A percentile compares a stretch with the other conserved stretches of the same genome.
Evolutionary conservation across 352 stramenopile species (phyloP).

Genomic region (Pythium folliculosum): DNA sequence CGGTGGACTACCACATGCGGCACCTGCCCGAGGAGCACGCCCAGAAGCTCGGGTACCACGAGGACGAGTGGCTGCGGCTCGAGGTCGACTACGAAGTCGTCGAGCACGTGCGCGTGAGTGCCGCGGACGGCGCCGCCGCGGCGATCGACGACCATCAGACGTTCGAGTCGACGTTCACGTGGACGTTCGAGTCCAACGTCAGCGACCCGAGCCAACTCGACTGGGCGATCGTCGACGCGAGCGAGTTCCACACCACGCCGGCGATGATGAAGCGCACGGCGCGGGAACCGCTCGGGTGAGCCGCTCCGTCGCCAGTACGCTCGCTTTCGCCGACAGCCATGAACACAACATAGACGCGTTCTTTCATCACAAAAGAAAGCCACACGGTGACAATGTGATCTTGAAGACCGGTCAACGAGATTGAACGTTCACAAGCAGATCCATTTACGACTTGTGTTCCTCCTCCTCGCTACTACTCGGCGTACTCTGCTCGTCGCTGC

Average conservation of each 20-base stretch:
- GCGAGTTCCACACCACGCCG: constrained; percentile 31
- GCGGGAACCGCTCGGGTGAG: constrained; percentile 15
- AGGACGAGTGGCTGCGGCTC: constrained; percentile 52
- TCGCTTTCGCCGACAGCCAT: background rate
- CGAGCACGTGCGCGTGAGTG: constrained; percentile 40
- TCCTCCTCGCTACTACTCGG: too few species aligned
- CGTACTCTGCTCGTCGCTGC: too few species aligned
- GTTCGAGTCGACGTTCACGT: constrained; percentile 51
- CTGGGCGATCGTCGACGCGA: constrained; percentile 45
- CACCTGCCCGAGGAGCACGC: constrained; percentile 23
- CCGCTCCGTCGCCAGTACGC: background rate
- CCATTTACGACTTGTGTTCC: background rate
- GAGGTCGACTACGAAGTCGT: constrained; percentile 50
- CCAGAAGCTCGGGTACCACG: constrained; percentile 22
- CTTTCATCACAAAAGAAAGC: too few species aligned
- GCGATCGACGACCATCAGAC: constrained; percentile 45
- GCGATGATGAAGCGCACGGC: constrained; percentile 24
- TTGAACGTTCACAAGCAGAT: background rate
- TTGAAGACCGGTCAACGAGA: too few species aligned
- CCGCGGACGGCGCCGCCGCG: background rate
- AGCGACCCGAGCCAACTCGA: constrained; percentile 37
- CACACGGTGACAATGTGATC: background rate
- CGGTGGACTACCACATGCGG: constrained; percentile 48
- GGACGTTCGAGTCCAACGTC: constrained; percentile 63
- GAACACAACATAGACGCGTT: too few species aligned